Percentiles rank a stretch among this genome's conserved stretches.
Conservation (phyloP, 805 yeast genomes). For the Hemisphaericaspora nanyangensis region DNA sequence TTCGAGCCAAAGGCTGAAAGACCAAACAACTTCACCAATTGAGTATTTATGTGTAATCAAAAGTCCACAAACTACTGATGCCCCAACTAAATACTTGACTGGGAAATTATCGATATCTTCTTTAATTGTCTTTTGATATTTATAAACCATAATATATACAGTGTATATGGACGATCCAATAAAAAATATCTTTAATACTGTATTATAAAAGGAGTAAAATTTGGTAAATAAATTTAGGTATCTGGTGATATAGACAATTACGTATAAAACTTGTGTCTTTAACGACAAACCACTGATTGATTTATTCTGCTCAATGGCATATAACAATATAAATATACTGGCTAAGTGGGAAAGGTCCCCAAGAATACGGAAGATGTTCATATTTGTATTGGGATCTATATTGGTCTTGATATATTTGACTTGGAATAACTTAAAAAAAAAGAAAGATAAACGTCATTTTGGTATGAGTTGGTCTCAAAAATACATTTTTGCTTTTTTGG, state of each 20-base stretch:
- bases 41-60: constrained; percentile 66
- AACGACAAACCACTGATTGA: constrained; percentile 82
- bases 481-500: neutral
- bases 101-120: constrained; percentile 70
- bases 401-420: constrained; percentile 4
- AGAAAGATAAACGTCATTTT: too few species aligned
- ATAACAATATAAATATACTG: constrained; percentile 71
- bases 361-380: constrained; percentile 40
- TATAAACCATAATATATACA: constrained; percentile 61
- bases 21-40: constrained; percentile 68
- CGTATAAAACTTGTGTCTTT: constrained; percentile 82
- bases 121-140: constrained; percentile 57
- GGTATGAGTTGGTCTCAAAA: too few species aligned
- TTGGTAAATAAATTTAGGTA: constrained; percentile 43
- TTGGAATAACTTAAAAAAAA: too few species aligned
- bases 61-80: constrained; percentile 51
- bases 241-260: constrained; percentile 34
- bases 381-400: constrained; percentile 13
- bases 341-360: constrained; percentile 85
- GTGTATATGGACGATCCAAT: constrained; percentile 73
- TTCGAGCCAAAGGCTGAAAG: constrained; percentile 90
- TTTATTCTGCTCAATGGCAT: constrained; percentile 57
- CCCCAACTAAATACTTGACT: constrained; percentile 63
- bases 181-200: constrained; percentile 78
- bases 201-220: constrained; percentile 68